phyloP scores from a whole-genome alignment of 495 filamentous ascomycete species.

The Apodospora peruviana region DNA sequence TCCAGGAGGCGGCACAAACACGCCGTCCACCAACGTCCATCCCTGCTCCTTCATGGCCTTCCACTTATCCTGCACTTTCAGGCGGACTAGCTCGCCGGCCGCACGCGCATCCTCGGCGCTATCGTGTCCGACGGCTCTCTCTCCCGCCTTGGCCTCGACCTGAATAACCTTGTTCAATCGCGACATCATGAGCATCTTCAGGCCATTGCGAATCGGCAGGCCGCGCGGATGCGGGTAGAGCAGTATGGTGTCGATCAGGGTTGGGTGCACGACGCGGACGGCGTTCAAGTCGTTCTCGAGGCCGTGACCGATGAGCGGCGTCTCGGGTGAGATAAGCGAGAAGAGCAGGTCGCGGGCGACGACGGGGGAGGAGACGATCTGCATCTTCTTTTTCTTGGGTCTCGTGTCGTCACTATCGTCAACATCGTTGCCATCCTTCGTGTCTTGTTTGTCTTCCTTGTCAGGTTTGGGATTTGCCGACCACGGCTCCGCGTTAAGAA shows the following conservation, averaged over 20 bases:
- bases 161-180: slow-evolving; percentile 74
- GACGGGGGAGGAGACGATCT: slow-evolving; percentile 63
- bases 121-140: slow-evolving; percentile 62
- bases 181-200: slow-evolving; percentile 61
- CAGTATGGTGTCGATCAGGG: slow-evolving; percentile 78
- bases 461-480: not conserved
- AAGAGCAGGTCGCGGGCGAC: slow-evolving; percentile 71
- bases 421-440: not conserved
- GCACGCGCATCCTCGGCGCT: slow-evolving; percentile 82
- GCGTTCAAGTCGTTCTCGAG: slow-evolving; percentile 92
- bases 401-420: not conserved
- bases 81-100: slow-evolving; percentile 77
- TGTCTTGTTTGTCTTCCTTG: not conserved
- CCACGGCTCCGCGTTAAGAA: slow-evolving; percentile 61
- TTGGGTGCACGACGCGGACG: slow-evolving; percentile 74
- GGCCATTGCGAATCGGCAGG: slow-evolving; percentile 67
- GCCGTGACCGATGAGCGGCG: slow-evolving; percentile 85
- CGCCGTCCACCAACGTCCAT: slow-evolving; percentile 53
- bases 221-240: slow-evolving; percentile 73
- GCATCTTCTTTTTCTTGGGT: slow-evolving; percentile 36
- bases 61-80: slow-evolving; percentile 62
- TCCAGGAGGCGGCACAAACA: slow-evolving; percentile 41
- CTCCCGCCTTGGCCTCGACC: slow-evolving; percentile 42
- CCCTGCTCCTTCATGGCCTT: slow-evolving; percentile 54
- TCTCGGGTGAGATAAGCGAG: slow-evolving; percentile 60